Evolutionary conservation across 305 asterid species (phyloP).

Genomic region (Fraxinus ornus): DNA sequence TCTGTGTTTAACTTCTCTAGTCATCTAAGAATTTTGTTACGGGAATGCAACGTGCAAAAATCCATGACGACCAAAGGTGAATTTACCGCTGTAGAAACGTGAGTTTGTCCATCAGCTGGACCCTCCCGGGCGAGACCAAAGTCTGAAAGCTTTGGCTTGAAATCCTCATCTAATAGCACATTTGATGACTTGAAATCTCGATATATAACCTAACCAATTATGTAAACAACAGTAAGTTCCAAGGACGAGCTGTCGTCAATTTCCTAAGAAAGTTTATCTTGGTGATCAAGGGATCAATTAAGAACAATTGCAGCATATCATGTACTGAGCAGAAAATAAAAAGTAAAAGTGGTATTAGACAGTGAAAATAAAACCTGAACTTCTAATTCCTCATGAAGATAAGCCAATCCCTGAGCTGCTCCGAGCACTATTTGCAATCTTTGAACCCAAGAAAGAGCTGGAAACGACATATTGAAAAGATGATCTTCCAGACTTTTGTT

Average conservation of each 20-base stretch:
- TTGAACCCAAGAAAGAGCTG: constrained; percentile 57
- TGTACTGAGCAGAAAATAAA: neutral
- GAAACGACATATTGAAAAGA: constrained; percentile 56
- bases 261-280: neutral
- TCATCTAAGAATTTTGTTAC: neutral
- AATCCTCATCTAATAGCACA: constrained; percentile 68
- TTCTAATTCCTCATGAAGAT: constrained; percentile 76
- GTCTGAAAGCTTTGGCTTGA: constrained; percentile 85
- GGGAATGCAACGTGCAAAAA: neutral
- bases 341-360: neutral
- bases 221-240: constrained; percentile 16
- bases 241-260: neutral
- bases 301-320: neutral
- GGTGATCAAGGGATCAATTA: neutral
- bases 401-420: constrained; percentile 78
- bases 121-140: constrained; percentile 97
- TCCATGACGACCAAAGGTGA: constrained; percentile 8
- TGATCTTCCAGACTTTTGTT: constrained; percentile 84
- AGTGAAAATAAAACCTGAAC: constrained; percentile 50
- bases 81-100: constrained; percentile 80
- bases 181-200: constrained; percentile 95
- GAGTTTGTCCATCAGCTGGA: constrained; percentile 68
- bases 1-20: neutral
- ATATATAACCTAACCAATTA: constrained; percentile 60
- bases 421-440: constrained; percentile 66